Conservation (phyloP, 805 yeast species). For the Barnettozyma siamensis region DNA sequence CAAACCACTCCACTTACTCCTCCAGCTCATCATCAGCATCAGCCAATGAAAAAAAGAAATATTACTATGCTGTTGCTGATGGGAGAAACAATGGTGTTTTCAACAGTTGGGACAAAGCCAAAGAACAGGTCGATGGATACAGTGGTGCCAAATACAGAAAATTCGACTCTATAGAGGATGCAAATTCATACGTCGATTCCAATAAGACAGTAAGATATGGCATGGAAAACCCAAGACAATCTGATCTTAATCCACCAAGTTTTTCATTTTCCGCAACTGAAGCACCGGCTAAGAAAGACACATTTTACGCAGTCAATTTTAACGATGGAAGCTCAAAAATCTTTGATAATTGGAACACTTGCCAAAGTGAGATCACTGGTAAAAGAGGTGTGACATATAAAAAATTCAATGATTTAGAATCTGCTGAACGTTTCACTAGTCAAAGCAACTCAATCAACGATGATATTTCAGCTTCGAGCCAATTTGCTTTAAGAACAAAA, state of each 20-base stretch:
- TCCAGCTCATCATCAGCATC: not conserved
- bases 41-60: not conserved
- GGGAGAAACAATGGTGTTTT: constrained; percentile 56
- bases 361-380: constrained; percentile 26
- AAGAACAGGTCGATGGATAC: constrained; percentile 45
- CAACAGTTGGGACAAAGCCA: constrained; percentile 52
- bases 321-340: constrained; percentile 22
- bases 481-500: not conserved
- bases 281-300: no score
- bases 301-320: constrained; percentile 31
- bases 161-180: constrained; percentile 40
- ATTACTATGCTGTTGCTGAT: constrained; percentile 47
- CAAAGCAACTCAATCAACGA: no score
- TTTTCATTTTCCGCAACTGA: no score
- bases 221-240: no score
- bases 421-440: constrained; percentile 13
- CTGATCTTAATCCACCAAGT: no score
- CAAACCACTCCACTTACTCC: constrained; percentile 8
- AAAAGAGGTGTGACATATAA: constrained; percentile 37
- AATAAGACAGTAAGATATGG: no score
- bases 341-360: constrained; percentile 29
- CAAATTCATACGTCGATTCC: constrained; percentile 35
- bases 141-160: constrained; percentile 31
- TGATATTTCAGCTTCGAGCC: no score
- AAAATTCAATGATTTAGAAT: constrained; percentile 29